These are phyloP conservation scores for Dothideomycetes sp. DNA, from an alignment of 2,329 filamentous ascomycete genomes.

Conservation along the genomic window DNA sequence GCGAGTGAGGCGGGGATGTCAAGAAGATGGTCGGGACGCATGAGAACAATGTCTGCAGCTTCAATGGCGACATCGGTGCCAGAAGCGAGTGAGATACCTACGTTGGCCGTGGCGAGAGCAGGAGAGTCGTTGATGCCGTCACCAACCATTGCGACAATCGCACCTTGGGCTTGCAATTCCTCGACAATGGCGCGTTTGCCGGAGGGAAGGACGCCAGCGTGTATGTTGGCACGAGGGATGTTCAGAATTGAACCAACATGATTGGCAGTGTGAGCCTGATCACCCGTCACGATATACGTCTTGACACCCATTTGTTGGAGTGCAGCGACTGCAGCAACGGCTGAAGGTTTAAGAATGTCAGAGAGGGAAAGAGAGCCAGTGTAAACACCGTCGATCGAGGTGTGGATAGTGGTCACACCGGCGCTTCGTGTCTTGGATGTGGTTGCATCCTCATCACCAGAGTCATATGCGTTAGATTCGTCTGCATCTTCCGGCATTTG, in stretches of 20 bases:
- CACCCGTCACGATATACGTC: conserved; percentile 87
- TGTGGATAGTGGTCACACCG: conserved; percentile 83
- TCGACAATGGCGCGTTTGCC: conserved; percentile 84
- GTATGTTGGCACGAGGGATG: conserved; percentile 66
- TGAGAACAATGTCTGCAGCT: conserved; percentile 89
- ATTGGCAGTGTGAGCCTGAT: conserved; percentile 74
- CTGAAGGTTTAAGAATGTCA: conserved; percentile 85
- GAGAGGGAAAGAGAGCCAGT: conserved; percentile 75
- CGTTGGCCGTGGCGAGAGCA: conserved; percentile 80
- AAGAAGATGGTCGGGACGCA: conserved; percentile 84
- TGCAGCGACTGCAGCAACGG: conserved; percentile 69
- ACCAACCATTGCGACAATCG: conserved; percentile 89
- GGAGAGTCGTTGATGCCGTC: conserved; percentile 98
- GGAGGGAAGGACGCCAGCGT: conserved; percentile 78
- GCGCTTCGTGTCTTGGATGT: conserved; percentile 32
- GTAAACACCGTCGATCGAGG: conserved; percentile 75
- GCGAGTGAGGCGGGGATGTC: conserved; percentile 82
- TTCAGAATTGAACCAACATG: conserved; percentile 77
- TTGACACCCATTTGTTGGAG: conserved; percentile 77
- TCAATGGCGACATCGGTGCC: conserved; percentile 98
- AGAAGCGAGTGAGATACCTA: conserved; percentile 85
- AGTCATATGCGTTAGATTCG: conserved; percentile 22
- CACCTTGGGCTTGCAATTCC: conserved; percentile 62
- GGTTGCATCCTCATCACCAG: conserved; percentile 16
- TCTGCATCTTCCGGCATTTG: conserved; percentile 55